Conservation (phyloP, 23 red algal genomes). For the Agarophyton chilense region DNA sequence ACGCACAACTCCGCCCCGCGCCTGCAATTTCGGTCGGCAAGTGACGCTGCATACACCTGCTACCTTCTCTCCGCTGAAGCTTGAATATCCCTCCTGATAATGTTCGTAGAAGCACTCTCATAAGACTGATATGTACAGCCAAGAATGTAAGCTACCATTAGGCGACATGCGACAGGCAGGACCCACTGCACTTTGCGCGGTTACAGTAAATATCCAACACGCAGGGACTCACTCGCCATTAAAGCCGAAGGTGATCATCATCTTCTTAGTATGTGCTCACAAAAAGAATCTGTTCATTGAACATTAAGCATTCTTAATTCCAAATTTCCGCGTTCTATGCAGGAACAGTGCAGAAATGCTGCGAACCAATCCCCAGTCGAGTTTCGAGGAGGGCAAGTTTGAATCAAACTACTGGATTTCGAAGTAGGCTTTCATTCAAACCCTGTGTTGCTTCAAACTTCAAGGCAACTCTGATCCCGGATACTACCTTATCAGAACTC, state of each 20-base stretch:
- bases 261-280: not conserved
- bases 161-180: too few species aligned
- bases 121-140: too few species aligned
- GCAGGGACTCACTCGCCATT: not conserved
- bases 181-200: too few species aligned
- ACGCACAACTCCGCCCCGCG: not conserved
- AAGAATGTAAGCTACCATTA: too few species aligned
- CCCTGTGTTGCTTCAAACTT: not conserved
- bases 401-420: constrained; percentile 6
- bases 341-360: not conserved
- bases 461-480: not conserved
- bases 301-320: not conserved
- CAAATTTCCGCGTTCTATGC: not conserved
- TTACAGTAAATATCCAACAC: not conserved
- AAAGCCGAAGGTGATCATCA: constrained; percentile 1
- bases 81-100: too few species aligned
- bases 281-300: not conserved
- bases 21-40: not conserved
- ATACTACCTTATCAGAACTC: constrained; percentile 39
- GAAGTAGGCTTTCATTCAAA: not conserved
- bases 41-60: not conserved
- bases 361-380: not conserved
- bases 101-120: too few species aligned
- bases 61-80: too few species aligned
- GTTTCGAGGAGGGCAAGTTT: not conserved